Percentiles rank a stretch among this genome's conserved stretches.
Evolutionary conservation across 2,329 filamentous ascomycete species (phyloP).

Genomic region (Beauveria medogensis): DNA sequence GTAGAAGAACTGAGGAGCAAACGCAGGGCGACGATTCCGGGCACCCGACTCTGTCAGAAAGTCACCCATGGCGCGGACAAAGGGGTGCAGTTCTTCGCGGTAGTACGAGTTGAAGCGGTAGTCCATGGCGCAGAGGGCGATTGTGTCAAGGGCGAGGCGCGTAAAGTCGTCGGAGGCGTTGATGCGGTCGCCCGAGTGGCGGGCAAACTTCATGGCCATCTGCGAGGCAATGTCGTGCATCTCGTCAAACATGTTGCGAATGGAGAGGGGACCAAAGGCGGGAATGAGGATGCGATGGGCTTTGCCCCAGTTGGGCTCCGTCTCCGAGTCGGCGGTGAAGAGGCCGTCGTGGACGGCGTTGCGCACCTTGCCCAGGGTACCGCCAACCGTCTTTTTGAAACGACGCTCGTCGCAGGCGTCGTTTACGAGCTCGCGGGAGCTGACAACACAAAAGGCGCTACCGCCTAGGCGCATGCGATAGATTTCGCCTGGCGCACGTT

Average conservation of each 20-base stretch:
- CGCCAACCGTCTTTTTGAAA: slow-evolving; percentile 51
- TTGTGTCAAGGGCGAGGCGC: slow-evolving; percentile 62
- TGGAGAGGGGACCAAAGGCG: slow-evolving; percentile 61
- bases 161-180: slow-evolving; percentile 60
- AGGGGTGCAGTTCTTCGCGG: slow-evolving; percentile 58
- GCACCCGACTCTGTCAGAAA: slow-evolving; percentile 50
- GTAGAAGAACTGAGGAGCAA: slow-evolving; percentile 41
- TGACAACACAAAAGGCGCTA: slow-evolving; percentile 40
- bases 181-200: slow-evolving; percentile 50
- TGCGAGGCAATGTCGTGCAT: slow-evolving; percentile 62
- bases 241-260: slow-evolving; percentile 60
- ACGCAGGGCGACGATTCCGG: slow-evolving; percentile 38
- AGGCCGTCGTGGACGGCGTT: slow-evolving; percentile 56
- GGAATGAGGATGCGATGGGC: slow-evolving; percentile 60
- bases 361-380: slow-evolving; percentile 40
- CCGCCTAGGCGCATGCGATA: slow-evolving; percentile 47
- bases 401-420: slow-evolving; percentile 58
- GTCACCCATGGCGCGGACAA: slow-evolving; percentile 59
- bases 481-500: slow-evolving; percentile 43
- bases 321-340: slow-evolving; percentile 46
- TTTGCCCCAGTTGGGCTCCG: slow-evolving; percentile 55
- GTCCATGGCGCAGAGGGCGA: slow-evolving; percentile 64
- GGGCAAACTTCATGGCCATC: slow-evolving; percentile 59
- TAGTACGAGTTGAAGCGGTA: slow-evolving; percentile 72
- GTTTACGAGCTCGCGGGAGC: slow-evolving; percentile 47